Evolutionary conservation across 2,329 filamentous ascomycete genomes (phyloP), one percentile per base, ranked within the genome.

Genomic region (Colletotrichum incanum): DNA sequence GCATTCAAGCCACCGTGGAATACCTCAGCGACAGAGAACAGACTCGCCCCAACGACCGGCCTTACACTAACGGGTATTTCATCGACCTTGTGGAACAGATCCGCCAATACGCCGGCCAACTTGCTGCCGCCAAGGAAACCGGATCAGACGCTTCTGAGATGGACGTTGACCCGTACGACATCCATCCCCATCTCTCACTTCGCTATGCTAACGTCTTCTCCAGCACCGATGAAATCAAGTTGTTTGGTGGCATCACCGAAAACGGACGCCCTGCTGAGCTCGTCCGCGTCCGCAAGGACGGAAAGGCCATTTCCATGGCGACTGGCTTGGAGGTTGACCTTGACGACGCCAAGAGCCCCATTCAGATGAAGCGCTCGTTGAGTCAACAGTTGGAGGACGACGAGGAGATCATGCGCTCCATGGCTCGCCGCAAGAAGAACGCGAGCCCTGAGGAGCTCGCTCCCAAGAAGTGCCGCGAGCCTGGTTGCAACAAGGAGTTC

Each of bases 81-180:
- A 93, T 98, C 85, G 96, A 98, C 86, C 91, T 98, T 73, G 92
- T 97, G 82, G 94, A 97, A 82, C 95, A 98, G 89, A 95, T 98
- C 78, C 91, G 92, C 81, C 90, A 94, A 81, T 97, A 98, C 90
- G 95, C 94, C 73, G 90, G 92, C 78, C 93, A 96, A 81, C 91
- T 98, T 78, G 92, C 92, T 75, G 91, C 92, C 76, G 90, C 92
- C 75, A 92, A 94, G 79, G 89, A 93, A 78, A 91, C 91, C 78
- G 86, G 89, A 79, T 87, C 86, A 73, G 86, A 89, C 74, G 86
- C 88, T 45, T 85, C 87, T 74, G 86, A 87, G 68, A 88, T 90
- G 87, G 87, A 90, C 79, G 82, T 90, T 74, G 86, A 90, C 78
- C 84, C 85, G 88, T 90, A 89, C 80, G 87, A 82, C 76, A 76